These are phyloP conservation scores for Amaranthus tricolor DNA, from an alignment of 179 eudicot species.

Conservation along the genomic window DNA sequence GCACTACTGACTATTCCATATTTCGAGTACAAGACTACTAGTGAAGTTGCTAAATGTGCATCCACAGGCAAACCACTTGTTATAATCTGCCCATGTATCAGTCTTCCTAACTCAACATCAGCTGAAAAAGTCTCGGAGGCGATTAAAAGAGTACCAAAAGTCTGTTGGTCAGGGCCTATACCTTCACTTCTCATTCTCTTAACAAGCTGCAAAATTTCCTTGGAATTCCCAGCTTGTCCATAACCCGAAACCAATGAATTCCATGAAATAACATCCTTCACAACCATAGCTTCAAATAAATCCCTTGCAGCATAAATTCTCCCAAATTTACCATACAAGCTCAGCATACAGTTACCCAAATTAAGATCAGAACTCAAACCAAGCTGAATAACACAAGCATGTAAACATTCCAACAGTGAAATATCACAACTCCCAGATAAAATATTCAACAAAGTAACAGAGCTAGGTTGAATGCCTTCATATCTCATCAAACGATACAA, in stretches of 20 bases:
- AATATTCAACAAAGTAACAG: conserved; percentile 56
- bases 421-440: conserved; percentile 55
- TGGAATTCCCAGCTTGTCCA: conserved; percentile 43
- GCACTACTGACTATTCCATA: conserved; percentile 48
- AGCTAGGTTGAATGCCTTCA: conserved; percentile 54
- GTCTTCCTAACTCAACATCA: conserved; percentile 43
- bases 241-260: conserved; percentile 65
- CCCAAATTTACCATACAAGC: conserved; percentile 66
- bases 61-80: conserved; percentile 48
- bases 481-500: conserved; percentile 57
- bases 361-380: conserved; percentile 51
- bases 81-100: conserved; percentile 64
- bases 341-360: conserved; percentile 61
- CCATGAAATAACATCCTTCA: conserved; percentile 78
- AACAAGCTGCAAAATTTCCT: conserved; percentile 38
- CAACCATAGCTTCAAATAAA: conserved; percentile 59
- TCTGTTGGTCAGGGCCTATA: conserved; percentile 62
- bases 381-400: conserved; percentile 39
- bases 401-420: conserved; percentile 46
- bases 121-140: conserved; percentile 40
- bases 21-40: conserved; percentile 55
- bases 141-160: conserved; percentile 56
- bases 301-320: conserved; percentile 51
- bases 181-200: conserved; percentile 58
- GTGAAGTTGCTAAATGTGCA: conserved; percentile 60